These are phyloP conservation scores for Glaciozyma martinii DNA, from an alignment of 768 basidiomycete genomes.

Conservation along the genomic window DNA sequence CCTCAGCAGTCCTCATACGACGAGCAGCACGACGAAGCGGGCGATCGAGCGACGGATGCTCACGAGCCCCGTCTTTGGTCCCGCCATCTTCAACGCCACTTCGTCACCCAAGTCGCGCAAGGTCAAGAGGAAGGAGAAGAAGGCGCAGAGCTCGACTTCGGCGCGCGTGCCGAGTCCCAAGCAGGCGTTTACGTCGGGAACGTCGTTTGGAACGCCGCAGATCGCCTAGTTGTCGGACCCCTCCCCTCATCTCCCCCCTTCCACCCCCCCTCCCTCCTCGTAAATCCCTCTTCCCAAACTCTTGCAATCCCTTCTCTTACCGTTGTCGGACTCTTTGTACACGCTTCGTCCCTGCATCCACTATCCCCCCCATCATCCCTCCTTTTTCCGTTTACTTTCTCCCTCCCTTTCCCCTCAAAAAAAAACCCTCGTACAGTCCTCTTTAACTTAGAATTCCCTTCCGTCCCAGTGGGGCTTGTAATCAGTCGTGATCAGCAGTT, in stretches of 20 bases:
- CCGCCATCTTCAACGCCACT: background rate
- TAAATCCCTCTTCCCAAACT: too few species aligned
- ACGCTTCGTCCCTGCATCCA: too few species aligned
- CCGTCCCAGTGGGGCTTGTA: too few species aligned
- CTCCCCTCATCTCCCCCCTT: too few species aligned
- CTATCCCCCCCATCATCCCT: too few species aligned
- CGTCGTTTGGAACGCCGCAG: too few species aligned
- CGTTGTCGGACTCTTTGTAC: background rate
- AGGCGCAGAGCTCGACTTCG: background rate
- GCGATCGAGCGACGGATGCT: conserved; percentile 5
- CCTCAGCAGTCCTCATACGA: background rate
- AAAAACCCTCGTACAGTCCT: too few species aligned
- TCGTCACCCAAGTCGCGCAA: background rate
- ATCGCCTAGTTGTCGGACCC: too few species aligned
- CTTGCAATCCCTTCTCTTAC: background rate
- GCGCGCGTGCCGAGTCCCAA: background rate
- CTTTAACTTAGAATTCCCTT: too few species aligned
- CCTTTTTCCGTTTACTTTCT: too few species aligned
- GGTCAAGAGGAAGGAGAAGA: background rate
- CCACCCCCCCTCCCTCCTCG: background rate
- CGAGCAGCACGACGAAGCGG: background rate
- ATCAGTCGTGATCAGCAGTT: too few species aligned
- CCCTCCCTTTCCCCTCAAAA: too few species aligned
- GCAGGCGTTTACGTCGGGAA: background rate
- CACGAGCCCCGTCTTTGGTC: conserved; percentile 3